Percentiles rank a stretch among this genome's conserved stretches.
phyloP scores from a whole-genome alignment of 2,329 filamentous ascomycete species.

The Aureobasidium sp. region DNA sequence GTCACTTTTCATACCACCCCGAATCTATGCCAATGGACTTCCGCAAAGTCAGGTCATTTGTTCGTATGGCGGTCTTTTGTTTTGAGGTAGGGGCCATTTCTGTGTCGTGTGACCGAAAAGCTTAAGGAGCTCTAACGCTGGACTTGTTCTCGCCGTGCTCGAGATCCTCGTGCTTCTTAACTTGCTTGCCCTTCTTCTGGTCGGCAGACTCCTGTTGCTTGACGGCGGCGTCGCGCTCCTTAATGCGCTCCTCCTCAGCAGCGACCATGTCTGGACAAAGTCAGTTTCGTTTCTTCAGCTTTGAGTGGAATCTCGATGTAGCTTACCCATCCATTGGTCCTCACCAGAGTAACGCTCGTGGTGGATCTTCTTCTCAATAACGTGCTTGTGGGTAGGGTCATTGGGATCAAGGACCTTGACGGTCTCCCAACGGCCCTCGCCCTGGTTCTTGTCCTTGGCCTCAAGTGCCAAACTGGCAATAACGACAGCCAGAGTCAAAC shows the following conservation, averaged over 20 bases:
- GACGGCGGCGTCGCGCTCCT: constrained; percentile 38
- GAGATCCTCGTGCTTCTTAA: constrained; percentile 1
- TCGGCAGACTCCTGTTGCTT: constrained; percentile 21
- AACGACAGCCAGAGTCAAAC: constrained; percentile 74
- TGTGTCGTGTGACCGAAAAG: neutral
- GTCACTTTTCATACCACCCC: neutral
- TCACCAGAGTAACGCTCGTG: constrained; percentile 81
- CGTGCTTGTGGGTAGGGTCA: constrained; percentile 71
- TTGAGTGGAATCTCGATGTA: neutral
- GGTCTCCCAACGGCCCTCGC: constrained; percentile 74
- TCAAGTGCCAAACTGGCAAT: constrained; percentile 78
- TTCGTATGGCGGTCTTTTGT: neutral
- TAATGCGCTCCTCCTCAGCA: constrained; percentile 59
- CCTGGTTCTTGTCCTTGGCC: constrained; percentile 65
- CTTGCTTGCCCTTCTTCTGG: constrained; percentile 16
- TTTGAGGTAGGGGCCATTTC: neutral
- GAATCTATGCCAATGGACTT: neutral
- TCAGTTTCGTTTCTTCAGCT: neutral
- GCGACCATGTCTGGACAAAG: constrained; percentile 62
- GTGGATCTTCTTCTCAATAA: constrained; percentile 81
- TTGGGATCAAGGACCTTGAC: constrained; percentile 71
- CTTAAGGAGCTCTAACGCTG: neutral
- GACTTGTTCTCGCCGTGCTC: constrained; percentile 3
- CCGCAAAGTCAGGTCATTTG: neutral
- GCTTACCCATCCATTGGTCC: constrained; percentile 83